Conservation (phyloP, 106 monocot genomes). For the Posidonia australis region DNA sequence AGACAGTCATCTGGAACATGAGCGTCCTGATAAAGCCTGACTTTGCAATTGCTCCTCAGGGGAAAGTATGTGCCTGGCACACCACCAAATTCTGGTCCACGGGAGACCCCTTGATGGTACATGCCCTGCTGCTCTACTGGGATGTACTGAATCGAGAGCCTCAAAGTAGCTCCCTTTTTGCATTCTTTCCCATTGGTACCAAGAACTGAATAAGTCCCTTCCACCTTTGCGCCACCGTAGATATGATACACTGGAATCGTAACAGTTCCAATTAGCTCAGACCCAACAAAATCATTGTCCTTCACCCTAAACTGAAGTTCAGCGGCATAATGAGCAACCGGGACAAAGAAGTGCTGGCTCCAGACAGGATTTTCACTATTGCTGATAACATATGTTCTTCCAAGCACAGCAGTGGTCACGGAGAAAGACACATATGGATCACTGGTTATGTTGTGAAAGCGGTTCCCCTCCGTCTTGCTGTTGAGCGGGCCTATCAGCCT, state of each 20-base stretch:
- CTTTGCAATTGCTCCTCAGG: conserved; percentile 47
- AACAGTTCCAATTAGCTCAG: conserved; percentile 72
- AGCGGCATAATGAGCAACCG: conserved; percentile 64
- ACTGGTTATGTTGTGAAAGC: conserved; percentile 55
- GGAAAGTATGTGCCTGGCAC: conserved; percentile 81
- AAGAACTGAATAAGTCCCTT: conserved; percentile 55
- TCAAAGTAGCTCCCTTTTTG: conserved; percentile 47
- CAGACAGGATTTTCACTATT: conserved; percentile 84
- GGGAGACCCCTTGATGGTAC: conserved; percentile 48
- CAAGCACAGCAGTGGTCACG: conserved; percentile 39
- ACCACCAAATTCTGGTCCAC: conserved; percentile 49
- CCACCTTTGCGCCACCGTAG: conserved; percentile 45
- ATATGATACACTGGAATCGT: conserved; percentile 49
- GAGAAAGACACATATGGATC: conserved; percentile 76
- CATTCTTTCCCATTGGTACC: conserved; percentile 63
- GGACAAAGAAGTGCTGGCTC: conserved; percentile 77
- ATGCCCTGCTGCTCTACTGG: conserved; percentile 50
- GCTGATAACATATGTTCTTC: conserved; percentile 70
- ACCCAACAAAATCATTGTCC: conserved; percentile 74
- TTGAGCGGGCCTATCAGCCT: conserved; percentile 25
- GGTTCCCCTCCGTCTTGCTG: conserved; percentile 27
- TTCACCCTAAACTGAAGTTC: conserved; percentile 66
- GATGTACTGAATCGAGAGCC: conserved; percentile 60
- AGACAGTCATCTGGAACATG: conserved; percentile 71
- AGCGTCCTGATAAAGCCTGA: conserved; percentile 83